Base-by-base conservation (phyloP, 1,284 basidiomycete species). In the Rhodotorula sp. region DNA sequence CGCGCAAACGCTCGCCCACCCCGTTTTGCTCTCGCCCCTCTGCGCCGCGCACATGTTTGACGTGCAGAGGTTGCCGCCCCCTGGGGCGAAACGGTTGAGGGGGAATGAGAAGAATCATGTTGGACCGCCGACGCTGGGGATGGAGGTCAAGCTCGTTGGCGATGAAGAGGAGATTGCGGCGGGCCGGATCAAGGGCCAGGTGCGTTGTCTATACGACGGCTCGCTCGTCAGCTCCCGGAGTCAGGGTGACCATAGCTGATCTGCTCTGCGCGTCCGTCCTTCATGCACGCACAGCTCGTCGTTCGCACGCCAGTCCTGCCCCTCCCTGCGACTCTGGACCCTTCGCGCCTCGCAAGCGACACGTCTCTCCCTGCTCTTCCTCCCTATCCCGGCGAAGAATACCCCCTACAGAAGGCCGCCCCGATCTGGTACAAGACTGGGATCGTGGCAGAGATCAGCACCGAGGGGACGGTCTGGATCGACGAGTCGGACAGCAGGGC, bases 131-230 rank as follows among this genome's bases (percentile, higher is more conserved):
- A 52, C 68, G 12, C 56, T 62, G 3, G 76, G 76, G 1, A 26
- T 77, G 48, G 77, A 78, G 65, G 23, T 76, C 69, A 78, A 78
- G 64, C 55, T 78, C 12, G 52, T 67, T 6, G 76, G 74, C 0
- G 43, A 66, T 5, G 77, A 78, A 60, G 65, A 60, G 1, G 71
- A 76, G 14, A 69, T 78, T 4, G 38, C 52, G n/a, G 26, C 31
- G 1, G 70, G 72, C 3, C 67, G 71, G 1, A 50, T 76, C 2
- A 26, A 59, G 12, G 77, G 76, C 5, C 74, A 77, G 69, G 74
- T 73, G 21, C 63, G 69, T 49, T 34, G 34, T 34, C 34, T 5
- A 34, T 34, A 34, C 34, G 34, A 8, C 5, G 34, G 34, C 34
- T 34, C 7, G 34, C 34, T 34, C 34, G 34, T 34, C 34, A 34